Evolutionary conservation across 176 grass and related monocot species (phyloP), one percentile per base, ranked within the genome.

Genomic region (Triticum aestivum): DNA sequence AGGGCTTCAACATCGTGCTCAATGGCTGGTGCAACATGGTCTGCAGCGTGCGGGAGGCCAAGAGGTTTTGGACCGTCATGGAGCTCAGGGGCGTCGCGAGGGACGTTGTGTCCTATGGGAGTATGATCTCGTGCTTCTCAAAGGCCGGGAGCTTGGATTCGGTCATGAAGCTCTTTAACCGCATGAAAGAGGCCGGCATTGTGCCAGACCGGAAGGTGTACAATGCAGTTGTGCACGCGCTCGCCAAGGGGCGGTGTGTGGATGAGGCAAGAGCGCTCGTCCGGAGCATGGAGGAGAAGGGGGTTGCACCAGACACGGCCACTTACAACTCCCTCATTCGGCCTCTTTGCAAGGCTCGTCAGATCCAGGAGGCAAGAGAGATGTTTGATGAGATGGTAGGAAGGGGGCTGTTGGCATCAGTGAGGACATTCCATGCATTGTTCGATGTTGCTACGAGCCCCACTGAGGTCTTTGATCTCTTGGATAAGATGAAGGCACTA

Each of bases 121-220:
- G 88, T 13, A 94, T 98, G 96, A 92, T 95, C 39, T 95, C 96
- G 21, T 95, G 93, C 89, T 95, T 93, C 81, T 98, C 93, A 4
- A 98, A 91, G 73, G 81, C 90, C 0, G 90, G 96, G 29, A 98
- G 91, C 82, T 77, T 98, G 51, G 89, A 87, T 27, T 75, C 89
- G 29, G 96, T 94, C 61, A 88, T 98, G 52, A 95, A 95, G 80
- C 73, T 95, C 35, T 98, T 91, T 32, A 92, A 89, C 82, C 78
- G 82, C 83, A 94, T 92, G 93, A 94, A 95, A 24, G 91, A 90
- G 38, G 89, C 86, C 58, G 91, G 90, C 42, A 80, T 95, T 18
- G 26, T 75, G 65, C 88, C 93, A 8, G 96, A 95, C 82, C 61
- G 86, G 58, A 98, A 91, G 78, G 90, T 80, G 14, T 98, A 94